A percentile compares a stretch with the other conserved stretches of the same genome.
phyloP scores from a whole-genome alignment of 1,284 basidiomycete species.

The Microbotryum saponariae region DNA sequence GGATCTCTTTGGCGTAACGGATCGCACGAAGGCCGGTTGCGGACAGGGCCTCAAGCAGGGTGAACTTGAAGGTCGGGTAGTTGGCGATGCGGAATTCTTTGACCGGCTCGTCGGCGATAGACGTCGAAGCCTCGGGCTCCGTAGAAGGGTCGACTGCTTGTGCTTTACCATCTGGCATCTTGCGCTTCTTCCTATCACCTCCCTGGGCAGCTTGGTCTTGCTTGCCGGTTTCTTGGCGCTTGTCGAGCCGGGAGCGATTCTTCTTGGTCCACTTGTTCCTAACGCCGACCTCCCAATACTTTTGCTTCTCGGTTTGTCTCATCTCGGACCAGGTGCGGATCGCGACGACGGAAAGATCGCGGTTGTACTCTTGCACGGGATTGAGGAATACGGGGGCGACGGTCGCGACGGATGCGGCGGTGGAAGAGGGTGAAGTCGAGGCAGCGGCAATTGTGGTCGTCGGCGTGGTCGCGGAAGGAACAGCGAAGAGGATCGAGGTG shows the following conservation, averaged over 20 bases:
- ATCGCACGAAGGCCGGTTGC: constrained; percentile 94
- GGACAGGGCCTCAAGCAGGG: constrained; percentile 87
- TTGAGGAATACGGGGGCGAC: constrained; percentile 65
- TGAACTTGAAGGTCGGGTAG: constrained; percentile 55
- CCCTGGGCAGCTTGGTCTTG: constrained; percentile 13
- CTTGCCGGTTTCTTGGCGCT: constrained; percentile 4
- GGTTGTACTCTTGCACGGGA: constrained; percentile 97
- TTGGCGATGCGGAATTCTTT: constrained; percentile 3
- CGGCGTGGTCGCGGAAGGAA: neutral
- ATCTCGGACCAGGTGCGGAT: constrained; percentile 79
- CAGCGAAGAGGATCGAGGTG: constrained; percentile 30
- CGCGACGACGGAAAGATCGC: constrained; percentile 82
- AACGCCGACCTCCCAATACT: constrained; percentile 49
- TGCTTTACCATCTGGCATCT: constrained; percentile 24
- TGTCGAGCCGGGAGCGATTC: constrained; percentile 9
- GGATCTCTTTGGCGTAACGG: constrained; percentile 96
- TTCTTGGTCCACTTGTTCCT: constrained; percentile 41
- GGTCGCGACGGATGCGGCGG: neutral
- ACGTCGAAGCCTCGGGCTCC: neutral
- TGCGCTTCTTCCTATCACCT: constrained; percentile 22
- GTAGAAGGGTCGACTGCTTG: neutral
- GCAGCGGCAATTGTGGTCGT: neutral
- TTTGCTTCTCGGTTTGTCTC: constrained; percentile 58
- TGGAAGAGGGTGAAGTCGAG: neutral
- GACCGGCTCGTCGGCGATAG: neutral